phyloP scores from a whole-genome alignment of 495 filamentous ascomycete species.

The Parathielavia hyrcaniae region DNA sequence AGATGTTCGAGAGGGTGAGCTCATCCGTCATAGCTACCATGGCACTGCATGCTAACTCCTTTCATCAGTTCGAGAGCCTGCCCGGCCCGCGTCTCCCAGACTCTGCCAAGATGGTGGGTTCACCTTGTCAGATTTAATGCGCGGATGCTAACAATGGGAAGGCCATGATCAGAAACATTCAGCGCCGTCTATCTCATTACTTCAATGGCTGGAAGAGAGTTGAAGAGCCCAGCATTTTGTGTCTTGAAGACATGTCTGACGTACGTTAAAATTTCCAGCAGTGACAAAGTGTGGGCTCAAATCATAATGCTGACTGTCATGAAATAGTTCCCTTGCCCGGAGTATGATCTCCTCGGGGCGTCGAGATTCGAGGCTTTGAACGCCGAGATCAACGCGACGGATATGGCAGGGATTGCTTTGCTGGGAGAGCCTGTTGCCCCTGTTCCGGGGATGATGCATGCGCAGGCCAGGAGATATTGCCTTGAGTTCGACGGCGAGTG shows the following conservation, averaged over 20 bases:
- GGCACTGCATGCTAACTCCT: not conserved
- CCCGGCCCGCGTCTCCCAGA: slow-evolving; percentile 7
- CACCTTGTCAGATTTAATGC: not conserved
- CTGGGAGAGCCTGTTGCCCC: not conserved
- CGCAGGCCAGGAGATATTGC: not conserved
- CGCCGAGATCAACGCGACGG: slow-evolving; percentile 8
- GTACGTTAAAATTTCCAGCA: not conserved
- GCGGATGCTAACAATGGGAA: not conserved
- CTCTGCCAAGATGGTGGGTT: not conserved
- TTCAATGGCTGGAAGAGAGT: slow-evolving; percentile 9
- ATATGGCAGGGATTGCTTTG: slow-evolving; percentile 9
- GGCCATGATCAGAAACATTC: not conserved
- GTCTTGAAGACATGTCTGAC: slow-evolving; percentile 5
- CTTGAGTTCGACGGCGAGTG: slow-evolving; percentile 5
- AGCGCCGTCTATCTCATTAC: not conserved
- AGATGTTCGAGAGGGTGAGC: slow-evolving; percentile 11
- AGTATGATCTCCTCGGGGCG: slow-evolving; percentile 3
- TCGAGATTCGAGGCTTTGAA: slow-evolving; percentile 8
- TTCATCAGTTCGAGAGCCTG: not conserved
- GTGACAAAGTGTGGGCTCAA: not conserved
- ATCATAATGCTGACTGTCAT: not conserved
- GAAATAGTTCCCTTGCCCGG: slow-evolving; percentile 10
- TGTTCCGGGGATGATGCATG: not conserved
- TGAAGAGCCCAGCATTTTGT: not conserved
- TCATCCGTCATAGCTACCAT: not conserved